phyloP scores from a whole-genome alignment of 2,329 filamentous ascomycete species.

The Didymella pomorum region DNA sequence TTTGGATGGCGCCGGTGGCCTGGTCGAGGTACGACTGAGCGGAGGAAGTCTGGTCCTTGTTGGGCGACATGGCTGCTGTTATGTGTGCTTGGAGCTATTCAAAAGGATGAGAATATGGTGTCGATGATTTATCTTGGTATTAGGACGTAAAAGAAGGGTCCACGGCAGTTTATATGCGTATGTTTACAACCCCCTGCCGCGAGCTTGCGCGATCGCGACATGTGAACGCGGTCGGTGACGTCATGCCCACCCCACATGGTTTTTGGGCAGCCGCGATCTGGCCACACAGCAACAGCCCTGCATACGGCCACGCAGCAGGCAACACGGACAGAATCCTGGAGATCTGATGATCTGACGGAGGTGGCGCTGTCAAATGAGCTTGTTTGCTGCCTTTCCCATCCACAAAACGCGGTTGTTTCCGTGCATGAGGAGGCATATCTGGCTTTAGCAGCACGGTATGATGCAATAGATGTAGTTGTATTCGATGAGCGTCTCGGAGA shows the following conservation, averaged over 20 bases:
- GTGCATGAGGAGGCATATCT: neutral
- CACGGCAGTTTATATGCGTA: slow-evolving; percentile 11
- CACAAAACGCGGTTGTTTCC: neutral
- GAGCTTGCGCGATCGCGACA: slow-evolving; percentile 7
- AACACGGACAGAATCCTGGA: slow-evolving; percentile 2
- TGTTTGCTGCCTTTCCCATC: neutral
- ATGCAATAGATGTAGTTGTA: slow-evolving; percentile 9
- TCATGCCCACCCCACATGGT: slow-evolving; percentile 14
- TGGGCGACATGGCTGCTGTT: slow-evolving; percentile 60
- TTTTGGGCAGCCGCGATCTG: neutral
- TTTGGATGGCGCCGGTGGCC: slow-evolving; percentile 76
- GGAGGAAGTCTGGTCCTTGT: slow-evolving; percentile 70
- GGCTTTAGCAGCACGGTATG: slow-evolving; percentile 3
- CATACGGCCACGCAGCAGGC: slow-evolving; percentile 6
- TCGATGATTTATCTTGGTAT: neutral
- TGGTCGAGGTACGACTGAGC: slow-evolving; percentile 72
- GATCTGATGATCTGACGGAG: slow-evolving; percentile 12
- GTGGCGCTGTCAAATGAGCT: slow-evolving; percentile 20
- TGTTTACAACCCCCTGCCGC: slow-evolving; percentile 2
- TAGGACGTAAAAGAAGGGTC: too few species aligned
- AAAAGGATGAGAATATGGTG: too few species aligned
- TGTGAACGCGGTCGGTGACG: slow-evolving; percentile 12
- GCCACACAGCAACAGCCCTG: slow-evolving; percentile 2
- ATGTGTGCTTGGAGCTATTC: too few species aligned
- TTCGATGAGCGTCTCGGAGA: slow-evolving; percentile 7